Percentiles rank a stretch among this genome's conserved stretches.
Evolutionary conservation across 139 green algal genomes (phyloP).

Genomic region (Picochlorum sp.): DNA sequence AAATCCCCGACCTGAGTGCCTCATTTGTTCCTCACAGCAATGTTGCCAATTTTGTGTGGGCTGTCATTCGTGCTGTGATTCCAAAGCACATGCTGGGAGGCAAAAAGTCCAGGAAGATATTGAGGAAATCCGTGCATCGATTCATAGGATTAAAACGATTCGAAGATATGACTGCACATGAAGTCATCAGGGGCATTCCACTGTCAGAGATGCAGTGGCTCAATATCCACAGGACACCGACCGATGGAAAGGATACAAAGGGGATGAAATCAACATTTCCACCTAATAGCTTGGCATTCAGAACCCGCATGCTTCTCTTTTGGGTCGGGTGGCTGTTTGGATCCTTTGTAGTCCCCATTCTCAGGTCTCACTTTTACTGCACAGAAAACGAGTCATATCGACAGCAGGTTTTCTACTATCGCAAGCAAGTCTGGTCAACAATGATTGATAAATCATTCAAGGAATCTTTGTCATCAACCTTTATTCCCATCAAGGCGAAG

Average conservation of each 20-base stretch:
- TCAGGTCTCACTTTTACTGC: slow-evolving; percentile 79
- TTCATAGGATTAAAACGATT: slow-evolving; percentile 60
- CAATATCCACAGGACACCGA: neutral
- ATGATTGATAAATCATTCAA: slow-evolving; percentile 30
- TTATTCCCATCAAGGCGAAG: slow-evolving; percentile 14
- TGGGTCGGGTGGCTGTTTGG: slow-evolving; percentile 75
- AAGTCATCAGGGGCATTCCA: slow-evolving; percentile 41
- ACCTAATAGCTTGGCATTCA: slow-evolving; percentile 10
- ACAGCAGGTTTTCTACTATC: slow-evolving; percentile 73
- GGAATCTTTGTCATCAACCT: slow-evolving; percentile 28
- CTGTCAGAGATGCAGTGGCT: slow-evolving; percentile 12
- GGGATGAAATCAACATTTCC: neutral
- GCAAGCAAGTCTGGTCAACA: slow-evolving; percentile 72
- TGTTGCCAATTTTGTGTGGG: slow-evolving; percentile 63
- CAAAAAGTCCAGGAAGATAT: slow-evolving; percentile 18
- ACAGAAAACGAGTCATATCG: slow-evolving; percentile 78
- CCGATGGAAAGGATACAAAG: neutral
- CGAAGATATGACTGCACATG: slow-evolving; percentile 57
- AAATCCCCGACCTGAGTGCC: slow-evolving; percentile 23
- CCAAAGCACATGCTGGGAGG: slow-evolving; percentile 52
- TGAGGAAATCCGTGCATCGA: slow-evolving; percentile 27
- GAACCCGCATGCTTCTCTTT: slow-evolving; percentile 29
- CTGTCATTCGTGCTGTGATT: slow-evolving; percentile 41
- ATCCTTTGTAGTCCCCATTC: slow-evolving; percentile 63
- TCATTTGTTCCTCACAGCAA: slow-evolving; percentile 32